These are phyloP conservation scores for Mycena rebaudengoi DNA, from an alignment of 768 basidiomycete species.

Conservation along the genomic window DNA sequence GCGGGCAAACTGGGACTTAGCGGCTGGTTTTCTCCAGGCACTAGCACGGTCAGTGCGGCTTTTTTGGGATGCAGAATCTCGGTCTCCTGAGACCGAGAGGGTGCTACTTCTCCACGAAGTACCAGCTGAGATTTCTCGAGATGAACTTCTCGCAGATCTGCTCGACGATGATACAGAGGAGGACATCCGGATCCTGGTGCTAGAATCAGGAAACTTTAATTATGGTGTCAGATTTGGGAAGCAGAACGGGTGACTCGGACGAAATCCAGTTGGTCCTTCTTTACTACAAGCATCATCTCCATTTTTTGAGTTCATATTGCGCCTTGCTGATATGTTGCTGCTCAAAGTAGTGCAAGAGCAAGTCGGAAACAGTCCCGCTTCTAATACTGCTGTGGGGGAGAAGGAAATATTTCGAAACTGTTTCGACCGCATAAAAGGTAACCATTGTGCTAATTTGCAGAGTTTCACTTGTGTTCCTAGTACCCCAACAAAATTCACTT, in stretches of 20 bases:
- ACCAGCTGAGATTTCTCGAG: neutral
- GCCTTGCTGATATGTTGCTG: neutral
- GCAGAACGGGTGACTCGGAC: neutral
- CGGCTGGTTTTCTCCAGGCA: neutral
- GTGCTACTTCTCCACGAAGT: no score
- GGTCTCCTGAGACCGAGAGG: neutral
- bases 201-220: neutral
- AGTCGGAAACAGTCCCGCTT: constrained; percentile 1
- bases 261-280: neutral
- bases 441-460: neutral
- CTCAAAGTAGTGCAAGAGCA: neutral
- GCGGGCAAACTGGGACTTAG: neutral
- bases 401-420: neutral
- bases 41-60: neutral
- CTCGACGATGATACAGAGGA: neutral
- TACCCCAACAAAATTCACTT: neutral
- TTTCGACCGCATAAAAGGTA: constrained; percentile 3
- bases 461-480: no score
- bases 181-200: neutral
- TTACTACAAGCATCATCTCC: neutral
- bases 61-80: neutral
- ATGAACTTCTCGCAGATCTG: neutral
- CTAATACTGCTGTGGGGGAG: neutral
- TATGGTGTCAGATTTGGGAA: neutral
- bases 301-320: neutral